A percentile compares a stretch with the other conserved stretches of the same genome.
phyloP scores from a whole-genome alignment of 371 early-diverging fungal species.

The Mortierella sp. region DNA sequence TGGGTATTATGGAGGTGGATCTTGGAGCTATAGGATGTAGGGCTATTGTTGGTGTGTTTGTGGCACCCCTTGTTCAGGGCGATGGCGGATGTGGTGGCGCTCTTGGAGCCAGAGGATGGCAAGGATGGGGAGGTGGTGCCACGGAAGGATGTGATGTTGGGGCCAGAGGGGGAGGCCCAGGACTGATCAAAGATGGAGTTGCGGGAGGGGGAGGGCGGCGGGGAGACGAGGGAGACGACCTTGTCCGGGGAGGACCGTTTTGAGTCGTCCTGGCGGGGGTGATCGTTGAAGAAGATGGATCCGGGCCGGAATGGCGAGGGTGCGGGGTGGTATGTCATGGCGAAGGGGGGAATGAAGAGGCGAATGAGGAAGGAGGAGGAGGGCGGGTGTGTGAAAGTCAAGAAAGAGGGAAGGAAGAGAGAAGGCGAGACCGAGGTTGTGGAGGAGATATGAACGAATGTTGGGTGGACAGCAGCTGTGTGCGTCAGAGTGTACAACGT shows the following conservation, averaged over 20 bases:
- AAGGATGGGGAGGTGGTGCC: constrained; percentile 1
- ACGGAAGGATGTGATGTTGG: constrained; percentile 42
- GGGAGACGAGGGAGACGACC: constrained; percentile 32
- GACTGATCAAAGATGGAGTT: constrained; percentile 53
- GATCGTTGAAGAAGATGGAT: constrained; percentile 42
- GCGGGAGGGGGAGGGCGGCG: constrained; percentile 49
- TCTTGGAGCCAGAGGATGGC: neutral
- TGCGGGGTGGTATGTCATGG: neutral
- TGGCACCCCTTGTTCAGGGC: neutral
- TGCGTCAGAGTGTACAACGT: too few relatives aligned
- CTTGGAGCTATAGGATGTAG: constrained; percentile 13
- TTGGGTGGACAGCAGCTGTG: neutral
- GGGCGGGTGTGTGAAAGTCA: neutral
- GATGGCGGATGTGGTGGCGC: neutral
- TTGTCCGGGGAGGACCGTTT: neutral
- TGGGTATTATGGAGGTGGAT: constrained; percentile 17
- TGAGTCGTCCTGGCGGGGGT: neutral
- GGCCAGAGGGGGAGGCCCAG: constrained; percentile 31
- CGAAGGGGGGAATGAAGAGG: neutral
- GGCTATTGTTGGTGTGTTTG: neutral
- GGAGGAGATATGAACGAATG: neutral
- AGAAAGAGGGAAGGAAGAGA: neutral
- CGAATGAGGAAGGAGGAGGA: neutral
- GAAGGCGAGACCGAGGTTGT: neutral
- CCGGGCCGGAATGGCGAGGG: constrained; percentile 32